These are phyloP conservation scores for Russula virescens DNA, from an alignment of 768 basidiomycete species.

Conservation along the genomic window DNA sequence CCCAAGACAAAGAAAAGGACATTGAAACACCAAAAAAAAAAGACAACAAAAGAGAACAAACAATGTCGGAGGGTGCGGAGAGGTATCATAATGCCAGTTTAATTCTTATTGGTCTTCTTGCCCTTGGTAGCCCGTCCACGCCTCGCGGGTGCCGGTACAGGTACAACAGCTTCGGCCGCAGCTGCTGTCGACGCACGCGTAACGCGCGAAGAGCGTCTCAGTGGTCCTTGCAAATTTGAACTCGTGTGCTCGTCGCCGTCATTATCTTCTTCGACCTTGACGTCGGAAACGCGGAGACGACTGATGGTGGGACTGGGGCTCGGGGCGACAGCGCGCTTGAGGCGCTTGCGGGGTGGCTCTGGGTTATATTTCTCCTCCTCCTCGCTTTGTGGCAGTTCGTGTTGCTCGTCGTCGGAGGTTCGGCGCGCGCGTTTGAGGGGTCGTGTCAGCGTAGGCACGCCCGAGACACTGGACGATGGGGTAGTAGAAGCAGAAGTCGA, in stretches of 20 bases:
- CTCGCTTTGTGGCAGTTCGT: no score
- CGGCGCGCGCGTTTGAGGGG: constrained; percentile 2
- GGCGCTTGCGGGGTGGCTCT: constrained; percentile 3
- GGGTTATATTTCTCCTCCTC: background rate
- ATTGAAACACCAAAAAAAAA: background rate
- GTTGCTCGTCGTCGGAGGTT: background rate
- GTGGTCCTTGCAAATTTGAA: background rate
- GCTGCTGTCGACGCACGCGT: background rate
- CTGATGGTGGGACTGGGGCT: background rate
- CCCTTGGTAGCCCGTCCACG: background rate
- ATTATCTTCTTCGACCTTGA: background rate
- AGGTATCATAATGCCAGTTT: background rate
- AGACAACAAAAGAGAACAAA: no score
- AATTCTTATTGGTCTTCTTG: background rate
- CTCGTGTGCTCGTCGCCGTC: background rate
- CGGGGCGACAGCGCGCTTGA: background rate
- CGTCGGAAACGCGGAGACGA: background rate
- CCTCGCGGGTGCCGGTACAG: background rate
- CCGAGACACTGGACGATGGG: no score
- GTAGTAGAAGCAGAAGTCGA: background rate
- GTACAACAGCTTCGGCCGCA: background rate
- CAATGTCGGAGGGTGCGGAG: no score
- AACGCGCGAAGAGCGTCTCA: constrained; percentile 13
- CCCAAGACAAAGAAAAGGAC: no score
- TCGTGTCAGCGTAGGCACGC: background rate